phyloP scores from a whole-genome alignment of 139 green algal genomes.

The Chlorella ohadii region DNA sequence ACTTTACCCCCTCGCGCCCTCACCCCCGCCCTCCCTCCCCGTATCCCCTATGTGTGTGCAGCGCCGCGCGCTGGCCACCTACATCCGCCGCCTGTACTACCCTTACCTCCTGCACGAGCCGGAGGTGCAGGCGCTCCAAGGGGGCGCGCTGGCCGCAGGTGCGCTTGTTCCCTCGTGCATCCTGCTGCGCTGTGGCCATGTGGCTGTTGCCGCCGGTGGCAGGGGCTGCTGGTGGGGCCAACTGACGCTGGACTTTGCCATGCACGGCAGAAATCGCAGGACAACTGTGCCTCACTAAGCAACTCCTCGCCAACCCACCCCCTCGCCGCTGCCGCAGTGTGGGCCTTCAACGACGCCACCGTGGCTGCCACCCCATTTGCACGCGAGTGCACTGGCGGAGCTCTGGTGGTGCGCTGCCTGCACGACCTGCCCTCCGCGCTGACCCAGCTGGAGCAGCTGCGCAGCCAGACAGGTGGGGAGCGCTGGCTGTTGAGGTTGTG shows the following conservation, averaged over 20 bases:
- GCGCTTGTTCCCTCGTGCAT: not conserved
- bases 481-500: too few species aligned
- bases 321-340: conserved; percentile 43
- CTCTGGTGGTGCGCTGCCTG: conserved; percentile 57
- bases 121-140: conserved; percentile 30
- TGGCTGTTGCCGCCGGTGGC: too few species aligned
- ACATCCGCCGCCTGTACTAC: conserved; percentile 92
- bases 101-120: conserved; percentile 78
- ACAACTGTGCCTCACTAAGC: too few species aligned
- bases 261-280: too few species aligned
- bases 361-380: conserved; percentile 4
- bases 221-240: too few species aligned
- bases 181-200: too few species aligned
- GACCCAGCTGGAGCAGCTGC: conserved; percentile 19
- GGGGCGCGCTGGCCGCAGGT: conserved; percentile 4
- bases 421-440: conserved; percentile 48
- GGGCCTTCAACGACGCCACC: conserved; percentile 54
- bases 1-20: too few species aligned
- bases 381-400: conserved; percentile 46
- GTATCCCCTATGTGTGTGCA: conserved; percentile 1
- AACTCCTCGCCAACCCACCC: not conserved
- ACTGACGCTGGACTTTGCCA: too few species aligned
- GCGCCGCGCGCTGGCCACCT: conserved; percentile 77
- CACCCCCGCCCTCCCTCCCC: not conserved
- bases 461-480: conserved; percentile 28